Evolutionary conservation across 352 stramenopile species (phyloP).

Genomic region (Globisporangium nagaii): DNA sequence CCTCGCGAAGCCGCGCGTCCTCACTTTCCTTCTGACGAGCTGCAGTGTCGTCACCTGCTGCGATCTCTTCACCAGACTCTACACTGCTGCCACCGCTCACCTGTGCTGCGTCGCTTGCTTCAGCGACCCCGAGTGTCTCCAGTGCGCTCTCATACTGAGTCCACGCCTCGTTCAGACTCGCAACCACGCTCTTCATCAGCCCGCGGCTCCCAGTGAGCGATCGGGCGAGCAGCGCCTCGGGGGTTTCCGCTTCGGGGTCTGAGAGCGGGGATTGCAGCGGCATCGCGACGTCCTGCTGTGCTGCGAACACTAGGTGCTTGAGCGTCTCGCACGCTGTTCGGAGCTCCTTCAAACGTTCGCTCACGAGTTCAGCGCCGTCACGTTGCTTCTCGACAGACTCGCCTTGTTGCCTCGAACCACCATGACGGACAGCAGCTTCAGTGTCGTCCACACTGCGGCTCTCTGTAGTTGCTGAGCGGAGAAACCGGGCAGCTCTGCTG

Average conservation of each 20-base stretch:
- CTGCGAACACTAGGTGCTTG: conserved; percentile 29
- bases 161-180: conserved; percentile 16
- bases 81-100: no score
- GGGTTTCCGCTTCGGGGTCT: no score
- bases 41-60: not conserved
- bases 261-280: not conserved
- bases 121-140: not conserved
- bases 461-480: not conserved
- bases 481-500: not conserved
- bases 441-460: not conserved
- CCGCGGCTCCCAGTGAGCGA: conserved; percentile 1
- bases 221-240: not conserved
- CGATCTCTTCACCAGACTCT: not conserved
- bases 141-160: conserved; percentile 9
- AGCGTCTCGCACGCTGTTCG: conserved; percentile 48
- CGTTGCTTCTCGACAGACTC: conserved; percentile 6
- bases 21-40: not conserved
- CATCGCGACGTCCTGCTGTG: conserved; percentile 30
- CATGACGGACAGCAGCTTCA: not conserved
- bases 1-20: not conserved
- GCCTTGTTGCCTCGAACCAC: not conserved
- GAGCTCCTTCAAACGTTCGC: conserved; percentile 25
- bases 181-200: conserved; percentile 19
- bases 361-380: not conserved
- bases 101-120: not conserved